A percentile compares a stretch with the other conserved stretches of the same genome.
These are phyloP conservation scores for Eutypella sp. DNA, from an alignment of 2,329 filamentous ascomycete species.

Conservation along the genomic window DNA sequence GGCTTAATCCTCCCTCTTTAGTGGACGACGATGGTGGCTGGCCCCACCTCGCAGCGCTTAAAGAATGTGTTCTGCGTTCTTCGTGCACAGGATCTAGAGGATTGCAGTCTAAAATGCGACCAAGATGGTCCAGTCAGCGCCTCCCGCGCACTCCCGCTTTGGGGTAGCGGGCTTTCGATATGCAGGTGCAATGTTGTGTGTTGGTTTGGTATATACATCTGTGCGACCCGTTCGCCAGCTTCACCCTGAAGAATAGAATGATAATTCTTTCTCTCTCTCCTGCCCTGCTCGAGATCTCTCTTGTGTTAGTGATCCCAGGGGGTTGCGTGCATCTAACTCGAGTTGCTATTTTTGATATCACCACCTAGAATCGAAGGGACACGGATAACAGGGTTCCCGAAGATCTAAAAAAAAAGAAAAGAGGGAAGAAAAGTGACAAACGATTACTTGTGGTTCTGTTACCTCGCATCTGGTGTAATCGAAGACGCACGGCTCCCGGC, in stretches of 20 bases:
- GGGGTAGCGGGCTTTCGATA: constrained; percentile 3
- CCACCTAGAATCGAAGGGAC: not conserved
- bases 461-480: not conserved
- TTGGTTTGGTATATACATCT: constrained; percentile 20
- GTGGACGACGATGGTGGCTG: constrained; percentile 16
- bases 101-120: constrained; percentile 10
- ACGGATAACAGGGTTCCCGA: constrained; percentile 9
- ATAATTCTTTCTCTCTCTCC: constrained; percentile 7
- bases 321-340: not conserved
- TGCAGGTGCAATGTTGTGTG: constrained; percentile 5
- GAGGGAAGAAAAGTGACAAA: too few species aligned
- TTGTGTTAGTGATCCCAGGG: not conserved
- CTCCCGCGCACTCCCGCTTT: constrained; percentile 8
- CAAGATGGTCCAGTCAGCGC: constrained; percentile 10
- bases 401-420: too few species aligned
- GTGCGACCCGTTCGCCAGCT: constrained; percentile 9
- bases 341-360: not conserved
- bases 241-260: constrained; percentile 5
- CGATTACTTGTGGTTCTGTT: not conserved
- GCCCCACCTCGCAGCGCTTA: constrained; percentile 26
- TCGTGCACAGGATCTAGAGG: constrained; percentile 9
- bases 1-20: constrained; percentile 10
- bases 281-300: not conserved
- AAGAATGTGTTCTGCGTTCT: constrained; percentile 12
- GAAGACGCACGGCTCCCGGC: not conserved